phyloP scores from a whole-genome alignment of 2,329 filamentous ascomycete genomes.

The Mollisia scopiformis region DNA sequence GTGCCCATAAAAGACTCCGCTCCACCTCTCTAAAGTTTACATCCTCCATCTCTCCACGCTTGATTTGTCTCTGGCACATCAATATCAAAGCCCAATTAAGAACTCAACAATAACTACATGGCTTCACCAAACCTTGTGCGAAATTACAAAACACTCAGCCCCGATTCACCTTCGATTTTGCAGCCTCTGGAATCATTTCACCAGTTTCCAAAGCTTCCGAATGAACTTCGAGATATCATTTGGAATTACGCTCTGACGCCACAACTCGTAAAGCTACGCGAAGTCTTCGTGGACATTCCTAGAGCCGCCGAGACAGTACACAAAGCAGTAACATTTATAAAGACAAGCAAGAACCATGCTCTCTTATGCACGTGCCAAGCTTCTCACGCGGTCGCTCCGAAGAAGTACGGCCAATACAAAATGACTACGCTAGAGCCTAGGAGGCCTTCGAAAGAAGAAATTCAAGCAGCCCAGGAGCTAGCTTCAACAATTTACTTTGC shows the following conservation, averaged over 20 bases:
- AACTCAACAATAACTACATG: no score
- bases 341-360: not conserved
- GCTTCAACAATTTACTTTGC: not conserved
- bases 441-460: not conserved
- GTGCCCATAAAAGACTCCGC: no score
- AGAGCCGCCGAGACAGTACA: not conserved
- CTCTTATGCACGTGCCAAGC: not conserved
- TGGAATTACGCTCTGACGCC: not conserved
- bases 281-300: not conserved
- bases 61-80: no score
- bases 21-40: no score
- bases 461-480: not conserved
- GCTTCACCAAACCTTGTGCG: no score
- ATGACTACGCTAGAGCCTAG: not conserved
- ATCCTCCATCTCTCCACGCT: no score
- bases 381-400: not conserved
- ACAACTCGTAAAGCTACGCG: not conserved
- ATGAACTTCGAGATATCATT: not conserved
- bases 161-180: no score
- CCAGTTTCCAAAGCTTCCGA: not conserved
- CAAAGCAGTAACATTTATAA: not conserved
- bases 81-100: no score
- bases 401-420: not conserved
- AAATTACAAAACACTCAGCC: no score
- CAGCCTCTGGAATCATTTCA: no score